phyloP scores from a whole-genome alignment of 495 filamentous ascomycete genomes.

The Clohesyomyces aquaticus region DNA sequence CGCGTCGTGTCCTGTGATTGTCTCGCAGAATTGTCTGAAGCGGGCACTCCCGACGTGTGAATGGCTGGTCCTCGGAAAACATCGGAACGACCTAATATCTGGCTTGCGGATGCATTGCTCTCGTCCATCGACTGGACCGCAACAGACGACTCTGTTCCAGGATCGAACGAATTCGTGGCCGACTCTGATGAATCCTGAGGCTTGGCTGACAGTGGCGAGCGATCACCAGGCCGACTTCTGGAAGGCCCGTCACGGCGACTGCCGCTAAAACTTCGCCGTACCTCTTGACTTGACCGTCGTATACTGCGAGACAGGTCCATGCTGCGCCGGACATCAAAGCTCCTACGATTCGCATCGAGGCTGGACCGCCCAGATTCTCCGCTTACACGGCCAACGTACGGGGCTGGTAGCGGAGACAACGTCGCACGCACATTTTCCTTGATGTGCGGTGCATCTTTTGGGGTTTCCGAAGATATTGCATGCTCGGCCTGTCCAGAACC shows the following conservation, averaged over 20 bases:
- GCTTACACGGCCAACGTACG: slow-evolving; percentile 42
- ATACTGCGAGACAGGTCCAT: slow-evolving; percentile 35
- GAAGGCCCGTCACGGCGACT: slow-evolving; percentile 20
- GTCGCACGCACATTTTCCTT: slow-evolving; percentile 69
- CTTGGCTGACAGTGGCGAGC: slow-evolving; percentile 53
- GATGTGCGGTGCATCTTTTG: slow-evolving; percentile 54
- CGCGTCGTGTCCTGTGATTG: slow-evolving; percentile 53
- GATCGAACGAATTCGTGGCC: slow-evolving; percentile 71
- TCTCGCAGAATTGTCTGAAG: slow-evolving; percentile 44
- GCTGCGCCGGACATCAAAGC: slow-evolving; percentile 43
- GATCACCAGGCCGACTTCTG: slow-evolving; percentile 29
- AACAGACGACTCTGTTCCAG: slow-evolving; percentile 68
- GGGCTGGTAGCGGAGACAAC: slow-evolving; percentile 57
- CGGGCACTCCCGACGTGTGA: slow-evolving; percentile 39
- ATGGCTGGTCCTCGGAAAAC: slow-evolving; percentile 89
- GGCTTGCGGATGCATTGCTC: slow-evolving; percentile 78
- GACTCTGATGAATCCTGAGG: slow-evolving; percentile 76
- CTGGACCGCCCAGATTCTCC: slow-evolving; percentile 46
- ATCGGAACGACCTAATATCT: slow-evolving; percentile 83
- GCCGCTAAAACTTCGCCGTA: slow-evolving; percentile 32
- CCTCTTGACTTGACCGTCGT: slow-evolving; percentile 31
- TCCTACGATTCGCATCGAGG: slow-evolving; percentile 50
- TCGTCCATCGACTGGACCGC: slow-evolving; percentile 74
- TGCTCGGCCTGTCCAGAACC: not conserved
- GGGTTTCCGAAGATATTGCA: not conserved